phyloP scores from a whole-genome alignment of 176 grass and related monocot species.

The Triticum urartu region DNA sequence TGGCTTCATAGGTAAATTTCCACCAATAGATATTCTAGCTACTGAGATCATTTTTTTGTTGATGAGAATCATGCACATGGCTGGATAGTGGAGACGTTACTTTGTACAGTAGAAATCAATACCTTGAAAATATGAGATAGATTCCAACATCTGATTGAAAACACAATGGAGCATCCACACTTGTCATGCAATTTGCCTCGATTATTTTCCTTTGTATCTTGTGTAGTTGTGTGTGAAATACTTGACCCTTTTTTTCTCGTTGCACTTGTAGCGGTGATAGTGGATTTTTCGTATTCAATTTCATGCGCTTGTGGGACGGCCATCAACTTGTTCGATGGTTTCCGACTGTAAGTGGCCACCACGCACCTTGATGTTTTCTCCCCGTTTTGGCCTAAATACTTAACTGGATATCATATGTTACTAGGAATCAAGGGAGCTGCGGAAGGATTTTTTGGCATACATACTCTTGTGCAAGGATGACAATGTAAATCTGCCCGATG shows the following conservation, averaged over 20 bases:
- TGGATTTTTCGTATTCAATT: slow-evolving; percentile 20
- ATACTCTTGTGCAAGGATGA: background rate
- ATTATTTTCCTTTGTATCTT: no score
- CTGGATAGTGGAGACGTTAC: no score
- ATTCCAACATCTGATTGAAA: no score
- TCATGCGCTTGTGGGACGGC: slow-evolving; percentile 16
- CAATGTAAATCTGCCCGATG: accelerated
- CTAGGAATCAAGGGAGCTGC: background rate
- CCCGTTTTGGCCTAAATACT: background rate
- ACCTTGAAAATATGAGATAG: no score
- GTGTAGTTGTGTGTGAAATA: no score
- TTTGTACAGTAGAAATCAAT: no score
- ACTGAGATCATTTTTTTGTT: no score
- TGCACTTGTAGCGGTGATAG: background rate
- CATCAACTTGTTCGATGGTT: background rate
- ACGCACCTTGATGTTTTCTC: background rate
- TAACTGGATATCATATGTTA: background rate
- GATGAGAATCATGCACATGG: no score
- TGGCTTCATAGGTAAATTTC: no score
- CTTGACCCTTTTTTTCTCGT: background rate
- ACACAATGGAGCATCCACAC: no score
- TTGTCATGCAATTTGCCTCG: no score
- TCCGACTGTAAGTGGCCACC: background rate
- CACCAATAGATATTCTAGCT: no score
- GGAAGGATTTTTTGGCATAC: background rate